Evolutionary conservation across 108 stramenopile species (phyloP).

Genomic region (Chaetoceros tenuissimus): DNA sequence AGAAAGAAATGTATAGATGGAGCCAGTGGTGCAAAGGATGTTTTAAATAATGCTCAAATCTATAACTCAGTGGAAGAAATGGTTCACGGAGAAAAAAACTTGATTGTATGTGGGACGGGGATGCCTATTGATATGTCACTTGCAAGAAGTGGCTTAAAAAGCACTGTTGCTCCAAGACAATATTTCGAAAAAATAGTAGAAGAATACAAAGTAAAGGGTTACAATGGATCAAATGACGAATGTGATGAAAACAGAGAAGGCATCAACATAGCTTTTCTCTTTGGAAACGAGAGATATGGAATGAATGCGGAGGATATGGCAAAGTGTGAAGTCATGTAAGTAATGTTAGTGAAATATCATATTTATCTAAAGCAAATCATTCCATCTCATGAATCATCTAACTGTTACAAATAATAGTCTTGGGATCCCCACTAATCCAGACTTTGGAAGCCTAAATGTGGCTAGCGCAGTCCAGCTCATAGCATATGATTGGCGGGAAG

Average conservation of each 20-base stretch:
- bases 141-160: slow-evolving; percentile 9
- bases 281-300: slow-evolving; percentile 52
- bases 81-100: slow-evolving; percentile 13
- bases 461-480: slow-evolving; percentile 62
- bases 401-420: no score
- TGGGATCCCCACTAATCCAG: slow-evolving; percentile 62
- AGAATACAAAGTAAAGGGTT: background rate
- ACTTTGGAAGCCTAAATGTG: slow-evolving; percentile 55
- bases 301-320: slow-evolving; percentile 38
- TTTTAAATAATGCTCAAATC: slow-evolving; percentile 29
- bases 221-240: background rate
- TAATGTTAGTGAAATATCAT: no score
- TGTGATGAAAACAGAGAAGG: slow-evolving; percentile 1
- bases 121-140: slow-evolving; percentile 57
- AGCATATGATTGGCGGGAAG: slow-evolving; percentile 57
- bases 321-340: slow-evolving; percentile 36
- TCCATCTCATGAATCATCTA: no score
- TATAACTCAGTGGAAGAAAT: slow-evolving; percentile 31
- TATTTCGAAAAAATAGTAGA: slow-evolving; percentile 31
- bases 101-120: slow-evolving; percentile 47
- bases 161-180: slow-evolving; percentile 28
- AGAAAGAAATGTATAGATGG: slow-evolving; percentile 30
- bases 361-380: no score
- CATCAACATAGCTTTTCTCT: slow-evolving; percentile 35
- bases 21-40: slow-evolving; percentile 48